Conservation (phyloP, 257 asterid genomes). For the Solanum piurae region DNA sequence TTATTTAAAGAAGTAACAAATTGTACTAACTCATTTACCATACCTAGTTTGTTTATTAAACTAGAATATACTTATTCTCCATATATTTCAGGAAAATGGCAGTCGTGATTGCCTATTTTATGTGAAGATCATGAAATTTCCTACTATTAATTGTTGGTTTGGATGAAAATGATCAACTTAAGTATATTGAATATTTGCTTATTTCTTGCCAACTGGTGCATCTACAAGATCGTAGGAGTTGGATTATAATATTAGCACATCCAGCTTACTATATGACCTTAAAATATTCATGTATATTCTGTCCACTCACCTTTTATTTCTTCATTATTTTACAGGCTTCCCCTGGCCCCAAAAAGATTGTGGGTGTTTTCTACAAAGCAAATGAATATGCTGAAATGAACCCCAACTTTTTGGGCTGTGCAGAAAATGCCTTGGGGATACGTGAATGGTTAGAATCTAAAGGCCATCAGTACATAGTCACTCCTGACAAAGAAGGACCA, state of each 20-base stretch:
- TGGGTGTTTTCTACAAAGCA: conserved; percentile 87
- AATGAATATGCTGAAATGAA: conserved; percentile 82
- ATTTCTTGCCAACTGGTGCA: background rate
- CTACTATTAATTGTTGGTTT: background rate
- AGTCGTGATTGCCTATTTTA: background rate
- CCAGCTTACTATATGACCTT: background rate
- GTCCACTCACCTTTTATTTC: background rate
- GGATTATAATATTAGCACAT: background rate
- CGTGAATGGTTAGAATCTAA: conserved; percentile 87
- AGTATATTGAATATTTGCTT: background rate
- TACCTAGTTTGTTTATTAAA: background rate
- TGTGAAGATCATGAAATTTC: background rate
- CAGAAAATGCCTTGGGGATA: conserved; percentile 82
- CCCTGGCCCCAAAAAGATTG: conserved; percentile 90
- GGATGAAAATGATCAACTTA: background rate
- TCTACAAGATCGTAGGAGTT: background rate
- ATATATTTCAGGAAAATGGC: background rate
- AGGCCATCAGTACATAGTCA: conserved; percentile 84
- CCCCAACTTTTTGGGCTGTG: conserved; percentile 85
- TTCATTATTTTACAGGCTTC: conserved; percentile 41
- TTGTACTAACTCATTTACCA: background rate
- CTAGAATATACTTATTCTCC: background rate
- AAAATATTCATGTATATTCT: background rate
- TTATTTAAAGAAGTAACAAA: background rate
- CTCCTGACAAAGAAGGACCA: conserved; percentile 91